These are phyloP conservation scores for Penicillium palitans DNA, from an alignment of 2,329 filamentous ascomycete species.

Conservation along the genomic window DNA sequence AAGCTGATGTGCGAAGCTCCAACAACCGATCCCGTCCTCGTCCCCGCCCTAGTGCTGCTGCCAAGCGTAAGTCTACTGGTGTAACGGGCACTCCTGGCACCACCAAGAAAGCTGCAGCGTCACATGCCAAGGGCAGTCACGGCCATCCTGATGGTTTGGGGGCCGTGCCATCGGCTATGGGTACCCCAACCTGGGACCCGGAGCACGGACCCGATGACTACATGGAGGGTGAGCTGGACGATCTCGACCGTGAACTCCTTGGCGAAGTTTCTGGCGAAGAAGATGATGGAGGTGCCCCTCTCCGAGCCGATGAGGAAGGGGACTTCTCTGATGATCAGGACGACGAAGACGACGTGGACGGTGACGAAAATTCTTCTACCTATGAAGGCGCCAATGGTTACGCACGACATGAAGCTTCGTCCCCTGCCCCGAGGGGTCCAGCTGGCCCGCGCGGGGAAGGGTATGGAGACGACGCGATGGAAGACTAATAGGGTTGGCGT, in stretches of 20 bases:
- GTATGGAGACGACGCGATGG: slow-evolving; percentile 32
- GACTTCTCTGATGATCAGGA: slow-evolving; percentile 39
- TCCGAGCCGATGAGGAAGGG: slow-evolving; percentile 27
- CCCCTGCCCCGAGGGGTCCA: slow-evolving; percentile 24
- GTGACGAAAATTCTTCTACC: slow-evolving; percentile 36
- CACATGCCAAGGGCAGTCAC: slow-evolving; percentile 30
- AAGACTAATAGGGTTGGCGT: slow-evolving; percentile 22
- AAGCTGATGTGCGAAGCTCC: slow-evolving; percentile 24
- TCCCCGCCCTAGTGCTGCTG: slow-evolving; percentile 23
- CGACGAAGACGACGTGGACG: slow-evolving; percentile 29
- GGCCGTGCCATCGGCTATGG: slow-evolving; percentile 18
- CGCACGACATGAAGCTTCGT: slow-evolving; percentile 36
- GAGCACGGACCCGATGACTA: slow-evolving; percentile 29
- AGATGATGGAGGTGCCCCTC: slow-evolving; percentile 24
- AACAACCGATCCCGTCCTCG: slow-evolving; percentile 22
- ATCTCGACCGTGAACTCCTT: slow-evolving; percentile 41
- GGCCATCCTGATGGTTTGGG: slow-evolving; percentile 23
- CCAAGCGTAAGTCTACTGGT: slow-evolving; percentile 34
- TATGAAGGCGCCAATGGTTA: slow-evolving; percentile 36
- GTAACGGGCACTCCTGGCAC: slow-evolving; percentile 21
- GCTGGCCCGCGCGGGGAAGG: slow-evolving; percentile 22
- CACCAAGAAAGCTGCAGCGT: slow-evolving; percentile 24
- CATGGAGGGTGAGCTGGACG: slow-evolving; percentile 39
- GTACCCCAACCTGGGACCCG: slow-evolving; percentile 28
- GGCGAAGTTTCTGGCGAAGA: slow-evolving; percentile 41